A percentile compares a stretch with the other conserved stretches of the same genome.
These are phyloP conservation scores for Psilocybe cubensis DNA, from an alignment of 768 basidiomycete genomes.

Conservation along the genomic window DNA sequence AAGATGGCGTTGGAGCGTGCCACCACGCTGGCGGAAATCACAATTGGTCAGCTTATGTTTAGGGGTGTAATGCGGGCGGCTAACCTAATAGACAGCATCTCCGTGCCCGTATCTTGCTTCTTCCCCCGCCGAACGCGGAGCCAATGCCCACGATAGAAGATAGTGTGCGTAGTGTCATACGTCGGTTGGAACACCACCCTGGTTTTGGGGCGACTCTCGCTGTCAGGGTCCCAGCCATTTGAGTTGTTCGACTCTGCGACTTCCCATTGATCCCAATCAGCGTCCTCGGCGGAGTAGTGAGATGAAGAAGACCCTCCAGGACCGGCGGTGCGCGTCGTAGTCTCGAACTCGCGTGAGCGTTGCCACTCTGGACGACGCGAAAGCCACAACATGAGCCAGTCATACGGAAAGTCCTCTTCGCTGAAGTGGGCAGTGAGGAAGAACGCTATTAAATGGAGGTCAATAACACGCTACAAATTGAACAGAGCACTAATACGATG, in stretches of 20 bases:
- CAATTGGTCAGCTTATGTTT: neutral
- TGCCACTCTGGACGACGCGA: conserved; percentile 87
- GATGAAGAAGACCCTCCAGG: conserved; percentile 50
- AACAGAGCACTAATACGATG: neutral
- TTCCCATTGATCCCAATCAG: conserved; percentile 41
- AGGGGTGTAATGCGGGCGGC: conserved; percentile 2
- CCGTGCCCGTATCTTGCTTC: conserved; percentile 67
- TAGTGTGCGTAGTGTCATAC: conserved; percentile 86
- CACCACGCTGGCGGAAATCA: conserved; percentile 58
- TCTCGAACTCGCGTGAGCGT: conserved; percentile 87
- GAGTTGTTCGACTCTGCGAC: conserved; percentile 17
- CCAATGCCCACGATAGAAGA: conserved; percentile 87
- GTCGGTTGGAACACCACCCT: conserved; percentile 90
- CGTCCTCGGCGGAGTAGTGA: conserved; percentile 44
- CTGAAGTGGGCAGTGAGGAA: conserved; percentile 91
- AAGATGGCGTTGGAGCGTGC: conserved; percentile 83
- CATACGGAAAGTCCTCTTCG: conserved; percentile 89
- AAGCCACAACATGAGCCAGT: conserved; percentile 92
- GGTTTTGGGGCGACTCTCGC: conserved; percentile 61
- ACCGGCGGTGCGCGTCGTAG: conserved; percentile 75
- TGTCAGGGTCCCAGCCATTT: conserved; percentile 30
- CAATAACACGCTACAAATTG: conserved; percentile 8
- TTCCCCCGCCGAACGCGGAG: conserved; percentile 72
- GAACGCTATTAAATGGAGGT: conserved; percentile 52
- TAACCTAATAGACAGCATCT: conserved; percentile 78